These are phyloP conservation scores for Dioscorea zingiberensis DNA, from an alignment of 106 monocot genomes.

Conservation along the genomic window DNA sequence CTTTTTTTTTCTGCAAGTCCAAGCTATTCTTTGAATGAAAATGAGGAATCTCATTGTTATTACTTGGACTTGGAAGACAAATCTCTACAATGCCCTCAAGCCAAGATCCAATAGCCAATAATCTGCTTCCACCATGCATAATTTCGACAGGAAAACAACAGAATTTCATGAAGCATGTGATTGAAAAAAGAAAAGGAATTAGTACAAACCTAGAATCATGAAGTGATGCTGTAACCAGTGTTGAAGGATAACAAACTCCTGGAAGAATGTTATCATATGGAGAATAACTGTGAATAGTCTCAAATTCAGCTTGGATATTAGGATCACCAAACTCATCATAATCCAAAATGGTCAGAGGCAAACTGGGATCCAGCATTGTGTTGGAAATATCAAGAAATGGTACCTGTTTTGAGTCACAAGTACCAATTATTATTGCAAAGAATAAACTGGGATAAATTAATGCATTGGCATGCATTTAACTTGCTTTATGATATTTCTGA, in stretches of 20 bases:
- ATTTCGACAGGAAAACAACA: too few relatives aligned
- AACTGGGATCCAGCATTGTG: conserved; percentile 77
- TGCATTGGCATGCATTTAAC: neutral
- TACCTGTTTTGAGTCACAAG: conserved; percentile 47
- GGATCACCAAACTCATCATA: conserved; percentile 99
- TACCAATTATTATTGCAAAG: neutral
- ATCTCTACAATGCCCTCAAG: too few relatives aligned
- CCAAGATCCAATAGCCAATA: too few relatives aligned
- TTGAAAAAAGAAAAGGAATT: neutral
- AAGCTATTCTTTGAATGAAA: too few relatives aligned
- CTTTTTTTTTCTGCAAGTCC: too few relatives aligned
- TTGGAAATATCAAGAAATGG: conserved; percentile 96
- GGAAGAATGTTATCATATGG: conserved; percentile 80
- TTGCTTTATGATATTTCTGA: neutral
- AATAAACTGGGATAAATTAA: neutral
- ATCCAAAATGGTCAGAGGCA: conserved; percentile 85
- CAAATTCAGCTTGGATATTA: conserved; percentile 46
- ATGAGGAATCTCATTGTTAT: too few relatives aligned
- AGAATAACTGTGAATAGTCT: conserved; percentile 67
- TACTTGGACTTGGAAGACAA: too few relatives aligned
- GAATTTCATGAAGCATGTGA: too few relatives aligned
- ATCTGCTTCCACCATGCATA: too few relatives aligned
- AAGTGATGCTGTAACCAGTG: conserved; percentile 77
- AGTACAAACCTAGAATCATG: conserved; percentile 70
- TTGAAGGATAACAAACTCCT: conserved; percentile 51